phyloP scores from a whole-genome alignment of 2,329 filamentous ascomycete species.

The Fusarium nygamai region DNA sequence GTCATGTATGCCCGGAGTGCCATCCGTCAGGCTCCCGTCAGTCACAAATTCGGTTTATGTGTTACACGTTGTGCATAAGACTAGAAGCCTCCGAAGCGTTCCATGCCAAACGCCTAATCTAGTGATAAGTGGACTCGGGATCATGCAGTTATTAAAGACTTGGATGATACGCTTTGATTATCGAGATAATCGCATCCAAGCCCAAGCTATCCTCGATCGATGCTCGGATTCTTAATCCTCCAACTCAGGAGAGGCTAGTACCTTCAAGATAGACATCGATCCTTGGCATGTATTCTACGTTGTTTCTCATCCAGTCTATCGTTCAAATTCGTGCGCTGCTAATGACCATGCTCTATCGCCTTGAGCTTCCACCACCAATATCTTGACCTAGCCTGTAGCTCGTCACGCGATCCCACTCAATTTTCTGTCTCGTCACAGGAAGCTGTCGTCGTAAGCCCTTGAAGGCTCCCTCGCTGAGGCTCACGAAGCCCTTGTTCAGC shows the following conservation, averaged over 20 bases:
- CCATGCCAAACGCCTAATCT: background rate
- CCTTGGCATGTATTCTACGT: conserved; percentile 18
- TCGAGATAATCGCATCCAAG: conserved; percentile 16
- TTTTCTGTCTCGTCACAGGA: conserved; percentile 96
- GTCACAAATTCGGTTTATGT: background rate
- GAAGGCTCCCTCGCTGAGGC: conserved; percentile 92
- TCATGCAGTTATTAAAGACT: background rate
- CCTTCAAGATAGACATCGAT: background rate
- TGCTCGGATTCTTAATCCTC: background rate
- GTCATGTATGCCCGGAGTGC: background rate
- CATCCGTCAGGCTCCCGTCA: background rate
- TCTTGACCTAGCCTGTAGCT: conserved; percentile 88
- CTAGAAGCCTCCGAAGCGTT: background rate
- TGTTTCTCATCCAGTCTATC: conserved; percentile 18
- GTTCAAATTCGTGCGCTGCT: conserved; percentile 19
- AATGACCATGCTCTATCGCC: conserved; percentile 38
- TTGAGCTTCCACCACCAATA: conserved; percentile 74
- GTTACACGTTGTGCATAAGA: background rate
- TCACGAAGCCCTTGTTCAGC: conserved; percentile 88
- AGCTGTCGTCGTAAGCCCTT: conserved; percentile 92
- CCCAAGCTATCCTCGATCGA: background rate
- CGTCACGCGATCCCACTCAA: conserved; percentile 98
- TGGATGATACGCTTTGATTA: background rate
- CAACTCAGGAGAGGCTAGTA: background rate
- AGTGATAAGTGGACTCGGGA: background rate